phyloP scores from a whole-genome alignment of 2,329 filamentous ascomycete species.

The Phyllosticta capitalensis region DNA sequence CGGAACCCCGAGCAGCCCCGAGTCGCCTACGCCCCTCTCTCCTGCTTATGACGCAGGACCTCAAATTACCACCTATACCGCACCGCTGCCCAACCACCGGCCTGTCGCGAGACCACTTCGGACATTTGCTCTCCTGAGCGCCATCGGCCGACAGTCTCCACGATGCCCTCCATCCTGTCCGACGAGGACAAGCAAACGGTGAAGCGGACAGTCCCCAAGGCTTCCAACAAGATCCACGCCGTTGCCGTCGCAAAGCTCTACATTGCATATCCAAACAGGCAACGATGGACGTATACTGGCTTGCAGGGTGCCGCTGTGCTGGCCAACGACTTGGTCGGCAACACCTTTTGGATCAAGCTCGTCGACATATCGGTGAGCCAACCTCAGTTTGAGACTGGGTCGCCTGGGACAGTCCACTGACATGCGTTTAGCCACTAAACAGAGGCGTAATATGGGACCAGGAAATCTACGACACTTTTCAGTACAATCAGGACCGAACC shows the following conservation, averaged over 20 bases:
- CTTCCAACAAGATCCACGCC: constrained; percentile 93
- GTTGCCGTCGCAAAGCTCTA: constrained; percentile 91
- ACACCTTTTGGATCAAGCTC: constrained; percentile 96
- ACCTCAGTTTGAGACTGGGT: not conserved
- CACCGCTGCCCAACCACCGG: constrained; percentile 9
- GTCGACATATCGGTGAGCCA: constrained; percentile 83
- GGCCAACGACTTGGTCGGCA: constrained; percentile 85
- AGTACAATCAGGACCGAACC: constrained; percentile 91
- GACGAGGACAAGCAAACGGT: constrained; percentile 96
- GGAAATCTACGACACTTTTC: constrained; percentile 91
- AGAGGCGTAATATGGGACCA: constrained; percentile 93
- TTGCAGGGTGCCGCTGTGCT: constrained; percentile 86
- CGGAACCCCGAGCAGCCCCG: constrained; percentile 3
- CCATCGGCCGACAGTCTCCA: constrained; percentile 10
- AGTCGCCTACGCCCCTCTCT: constrained; percentile 6
- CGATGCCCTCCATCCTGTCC: constrained; percentile 59
- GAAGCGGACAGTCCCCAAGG: constrained; percentile 86
- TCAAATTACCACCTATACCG: constrained; percentile 4
- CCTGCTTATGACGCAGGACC: constrained; percentile 10
- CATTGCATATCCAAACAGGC: constrained; percentile 76
- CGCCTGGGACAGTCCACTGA: constrained; percentile 14
- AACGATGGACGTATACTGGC: constrained; percentile 88
- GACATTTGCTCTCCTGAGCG: not conserved
- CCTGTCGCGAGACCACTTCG: no score
- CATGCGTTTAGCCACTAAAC: constrained; percentile 52